Conservation (phyloP, 345 rosid genomes). For the Boechera divaricarpa region DNA sequence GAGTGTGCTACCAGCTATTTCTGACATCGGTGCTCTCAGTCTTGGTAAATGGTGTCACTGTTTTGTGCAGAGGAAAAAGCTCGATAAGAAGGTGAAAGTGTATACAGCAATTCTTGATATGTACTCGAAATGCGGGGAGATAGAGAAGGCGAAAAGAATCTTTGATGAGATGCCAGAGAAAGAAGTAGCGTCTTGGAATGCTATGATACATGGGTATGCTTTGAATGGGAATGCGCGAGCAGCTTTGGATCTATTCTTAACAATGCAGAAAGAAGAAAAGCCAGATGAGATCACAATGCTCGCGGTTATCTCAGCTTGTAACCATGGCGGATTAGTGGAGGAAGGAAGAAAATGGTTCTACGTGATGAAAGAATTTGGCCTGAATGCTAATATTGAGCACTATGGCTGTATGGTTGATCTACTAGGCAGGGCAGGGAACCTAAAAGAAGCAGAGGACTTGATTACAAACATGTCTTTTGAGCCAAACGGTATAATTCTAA, state of each 20-base stretch:
- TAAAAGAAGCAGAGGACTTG: constrained; percentile 71
- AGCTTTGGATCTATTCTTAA: constrained; percentile 57
- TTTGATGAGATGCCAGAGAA: constrained; percentile 56
- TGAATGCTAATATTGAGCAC: constrained; percentile 66
- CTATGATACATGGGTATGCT: constrained; percentile 72
- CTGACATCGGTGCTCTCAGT: constrained; percentile 71
- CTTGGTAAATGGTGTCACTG: constrained; percentile 70
- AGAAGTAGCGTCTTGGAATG: constrained; percentile 76
- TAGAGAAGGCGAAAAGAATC: constrained; percentile 53
- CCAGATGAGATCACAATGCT: constrained; percentile 75
- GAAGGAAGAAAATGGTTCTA: constrained; percentile 77
- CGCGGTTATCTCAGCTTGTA: constrained; percentile 75
- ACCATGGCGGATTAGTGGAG: constrained; percentile 72
- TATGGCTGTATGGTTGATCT: constrained; percentile 80
- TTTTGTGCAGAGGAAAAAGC: constrained; percentile 57
- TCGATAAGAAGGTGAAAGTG: constrained; percentile 58
- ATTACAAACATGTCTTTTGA: constrained; percentile 67
- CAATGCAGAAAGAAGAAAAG: constrained; percentile 59
- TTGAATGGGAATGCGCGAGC: constrained; percentile 67
- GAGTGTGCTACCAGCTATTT: constrained; percentile 75
- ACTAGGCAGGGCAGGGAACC: constrained; percentile 67
- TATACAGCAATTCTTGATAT: constrained; percentile 77
- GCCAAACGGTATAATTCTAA: constrained; percentile 66
- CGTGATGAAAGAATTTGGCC: constrained; percentile 56
- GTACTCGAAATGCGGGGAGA: constrained; percentile 85